Evolutionary conservation across 805 yeast species (phyloP).

Genomic region (Ascoidea asiatica): DNA sequence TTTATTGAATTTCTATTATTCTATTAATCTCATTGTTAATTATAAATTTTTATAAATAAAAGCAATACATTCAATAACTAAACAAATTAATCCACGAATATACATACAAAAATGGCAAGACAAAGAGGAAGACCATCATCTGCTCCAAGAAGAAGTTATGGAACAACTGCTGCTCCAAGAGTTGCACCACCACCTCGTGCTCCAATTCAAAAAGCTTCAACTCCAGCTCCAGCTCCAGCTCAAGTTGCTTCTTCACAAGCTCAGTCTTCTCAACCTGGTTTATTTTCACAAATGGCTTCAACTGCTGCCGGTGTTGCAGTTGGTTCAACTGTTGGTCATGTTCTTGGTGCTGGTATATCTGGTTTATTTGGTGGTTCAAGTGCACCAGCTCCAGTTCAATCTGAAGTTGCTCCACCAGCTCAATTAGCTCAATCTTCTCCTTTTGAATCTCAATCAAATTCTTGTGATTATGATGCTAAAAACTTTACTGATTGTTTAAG

Average conservation of each 20-base stretch:
- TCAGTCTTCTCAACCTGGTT: slow-evolving; percentile 61
- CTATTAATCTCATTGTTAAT: too few species aligned
- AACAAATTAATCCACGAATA: too few species aligned
- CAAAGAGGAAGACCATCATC: background rate
- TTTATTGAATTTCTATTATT: too few species aligned
- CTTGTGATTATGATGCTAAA: slow-evolving; percentile 90
- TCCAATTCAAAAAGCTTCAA: slow-evolving; percentile 21
- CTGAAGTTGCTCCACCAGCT: slow-evolving; percentile 24
- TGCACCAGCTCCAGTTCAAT: slow-evolving; percentile 34
- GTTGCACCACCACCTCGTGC: too few species aligned
- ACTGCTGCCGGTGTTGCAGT: slow-evolving; percentile 99
- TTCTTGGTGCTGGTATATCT: slow-evolving; percentile 88
- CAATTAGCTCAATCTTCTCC: slow-evolving; percentile 18
- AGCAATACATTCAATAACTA: too few species aligned
- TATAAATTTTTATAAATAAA: too few species aligned
- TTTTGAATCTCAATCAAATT: slow-evolving; percentile 28
- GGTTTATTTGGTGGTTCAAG: slow-evolving; percentile 77
- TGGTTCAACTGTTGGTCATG: slow-evolving; percentile 95
- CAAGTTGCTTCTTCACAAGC: slow-evolving; percentile 35
- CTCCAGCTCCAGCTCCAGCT: slow-evolving; percentile 36
- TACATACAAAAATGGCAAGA: too few species aligned
- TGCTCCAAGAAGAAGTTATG: too few species aligned
- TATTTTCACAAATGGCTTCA: slow-evolving; percentile 94
- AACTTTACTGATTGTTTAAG: slow-evolving; percentile 90
- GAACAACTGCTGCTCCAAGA: background rate